phyloP scores from a whole-genome alignment of 2,329 filamentous ascomycete genomes.

The Xenoacremonium recifei region DNA sequence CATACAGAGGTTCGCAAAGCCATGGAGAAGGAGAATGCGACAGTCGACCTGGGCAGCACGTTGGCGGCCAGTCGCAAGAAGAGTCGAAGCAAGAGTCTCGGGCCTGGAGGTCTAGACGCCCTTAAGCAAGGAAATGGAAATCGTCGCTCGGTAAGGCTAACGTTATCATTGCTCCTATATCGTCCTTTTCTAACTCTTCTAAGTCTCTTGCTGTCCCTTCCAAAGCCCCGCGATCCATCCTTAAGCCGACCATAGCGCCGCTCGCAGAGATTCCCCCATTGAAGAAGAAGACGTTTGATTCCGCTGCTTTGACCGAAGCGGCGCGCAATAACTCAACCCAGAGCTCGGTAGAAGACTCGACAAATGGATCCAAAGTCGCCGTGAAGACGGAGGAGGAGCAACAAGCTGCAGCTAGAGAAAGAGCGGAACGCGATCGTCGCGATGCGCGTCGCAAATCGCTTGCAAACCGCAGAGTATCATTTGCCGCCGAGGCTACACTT shows the following conservation, averaged over 20 bases:
- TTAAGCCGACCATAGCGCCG: conserved; percentile 75
- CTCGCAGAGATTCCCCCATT: conserved; percentile 65
- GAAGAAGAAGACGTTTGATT: conserved; percentile 38
- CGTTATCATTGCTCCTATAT: conserved; percentile 3
- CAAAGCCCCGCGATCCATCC: conserved; percentile 64
- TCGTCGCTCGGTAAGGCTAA: conserved; percentile 66
- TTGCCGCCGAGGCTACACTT: conserved; percentile 93
- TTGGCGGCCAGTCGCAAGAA: conserved; percentile 59
- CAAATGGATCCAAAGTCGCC: conserved; percentile 55
- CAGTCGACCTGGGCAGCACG: conserved; percentile 59
- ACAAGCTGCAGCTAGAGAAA: conserved; percentile 65
- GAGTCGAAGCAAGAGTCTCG: conserved; percentile 92
- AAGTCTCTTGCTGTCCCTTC: conserved; percentile 56
- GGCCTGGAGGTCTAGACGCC: conserved; percentile 84
- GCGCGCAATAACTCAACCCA: conserved; percentile 8
- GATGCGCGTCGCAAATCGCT: conserved; percentile 91
- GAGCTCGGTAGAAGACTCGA: conserved; percentile 21
- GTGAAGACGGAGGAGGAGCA: conserved; percentile 69
- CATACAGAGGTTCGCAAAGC: conserved; percentile 52
- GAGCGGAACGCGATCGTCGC: conserved; percentile 71
- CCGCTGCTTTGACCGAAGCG: conserved; percentile 17
- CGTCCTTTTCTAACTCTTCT: conserved; percentile 13
- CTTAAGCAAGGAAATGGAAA: conserved; percentile 75
- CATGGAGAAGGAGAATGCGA: conserved; percentile 77
- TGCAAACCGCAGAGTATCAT: conserved; percentile 90